Evolutionary conservation across 2,329 filamentous ascomycete species (phyloP), one percentile per base, ranked within the genome.

Genomic region (Microdochium nivale): DNA sequence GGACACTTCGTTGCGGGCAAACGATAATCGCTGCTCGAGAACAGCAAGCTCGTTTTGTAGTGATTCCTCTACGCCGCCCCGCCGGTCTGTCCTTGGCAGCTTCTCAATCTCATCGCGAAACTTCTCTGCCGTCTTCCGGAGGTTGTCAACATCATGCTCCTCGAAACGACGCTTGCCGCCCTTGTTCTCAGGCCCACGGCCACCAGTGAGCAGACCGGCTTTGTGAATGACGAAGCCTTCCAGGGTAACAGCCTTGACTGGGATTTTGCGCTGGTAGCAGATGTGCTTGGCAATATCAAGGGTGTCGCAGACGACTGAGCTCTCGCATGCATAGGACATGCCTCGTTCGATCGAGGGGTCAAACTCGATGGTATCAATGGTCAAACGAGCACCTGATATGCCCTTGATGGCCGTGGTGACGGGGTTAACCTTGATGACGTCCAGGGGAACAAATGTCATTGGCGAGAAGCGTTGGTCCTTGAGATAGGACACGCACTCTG

Each of bases 171-270:
- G 86, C 57, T 90, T 87, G 53, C 81, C 81, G 51, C 85, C 83
- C 65, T 87, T 88, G 47, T 84, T 80, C 47, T 87, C 82, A 1
- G 84, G 85, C 27, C 90, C 86, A 55, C 90, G 87, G 58, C 94
- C 94, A 76, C 94, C 94, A 48, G 94, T 97, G 87, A 99, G 97
- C 50, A 95, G 78, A 63, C 94, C 94, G 47, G 88, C 90, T 66
- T 97, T 97, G 73, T 96, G 90, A 57, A 99, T 96, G 54, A 99
- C 87, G 51, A 87, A 92, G n/a, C 94, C 94, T 63, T 97, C 91
- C 13, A 97, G 70, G 0, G 91, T 95, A 13, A 99, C 92, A 4
- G 92, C 91, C 68, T 97, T 97, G 50, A 95, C 91, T 53, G 91
- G 87, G 30, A 96, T 85, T 30, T 81, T 85, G 56, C 83, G 86